Conservation (phyloP, 2,329 filamentous ascomycete species). For the Pseudogymnoascus sp. region DNA sequence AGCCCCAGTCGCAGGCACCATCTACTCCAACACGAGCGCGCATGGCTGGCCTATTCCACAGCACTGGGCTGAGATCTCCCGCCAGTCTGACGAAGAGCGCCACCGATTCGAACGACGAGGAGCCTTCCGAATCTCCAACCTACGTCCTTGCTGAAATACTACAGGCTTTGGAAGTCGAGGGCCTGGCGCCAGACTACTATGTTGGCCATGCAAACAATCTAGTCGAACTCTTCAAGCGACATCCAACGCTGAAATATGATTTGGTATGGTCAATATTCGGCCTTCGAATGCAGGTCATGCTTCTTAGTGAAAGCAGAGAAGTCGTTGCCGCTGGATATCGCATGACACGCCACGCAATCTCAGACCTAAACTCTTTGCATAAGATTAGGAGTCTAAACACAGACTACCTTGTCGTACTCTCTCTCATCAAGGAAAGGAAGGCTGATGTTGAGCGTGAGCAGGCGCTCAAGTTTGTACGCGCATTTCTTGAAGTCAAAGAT, state of each 20-base stretch:
- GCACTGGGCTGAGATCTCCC: conserved; percentile 48
- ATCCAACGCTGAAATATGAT: conserved; percentile 93
- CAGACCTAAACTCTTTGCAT: conserved; percentile 79
- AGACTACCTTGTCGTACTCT: conserved; percentile 85
- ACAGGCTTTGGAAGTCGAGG: conserved; percentile 79
- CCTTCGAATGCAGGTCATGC: conserved; percentile 86
- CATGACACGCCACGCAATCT: conserved; percentile 89
- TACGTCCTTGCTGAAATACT: conserved; percentile 85
- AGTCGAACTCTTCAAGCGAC: conserved; percentile 91
- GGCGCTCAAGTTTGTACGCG: conserved; percentile 89
- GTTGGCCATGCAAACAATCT: conserved; percentile 85
- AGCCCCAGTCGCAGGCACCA: conserved; percentile 34
- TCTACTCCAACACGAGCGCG: conserved; percentile 43
- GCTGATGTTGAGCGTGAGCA: conserved; percentile 96
- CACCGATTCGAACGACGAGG: conserved; percentile 57
- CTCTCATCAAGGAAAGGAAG: conserved; percentile 90
- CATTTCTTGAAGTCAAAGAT: conserved; percentile 91
- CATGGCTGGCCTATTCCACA: conserved; percentile 40
- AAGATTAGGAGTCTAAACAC: conserved; percentile 84
- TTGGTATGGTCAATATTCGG: conserved; percentile 95
- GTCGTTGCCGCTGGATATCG: conserved; percentile 92
- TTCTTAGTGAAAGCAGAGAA: conserved; percentile 90
- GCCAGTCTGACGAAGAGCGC: conserved; percentile 48
- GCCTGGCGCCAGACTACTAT: conserved; percentile 89
- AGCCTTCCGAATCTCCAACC: conserved; percentile 76